Percentiles rank a stretch among this genome's conserved stretches.
phyloP scores from a whole-genome alignment of 2,329 filamentous ascomycete genomes.

The Tolypocladium endophyticum region DNA sequence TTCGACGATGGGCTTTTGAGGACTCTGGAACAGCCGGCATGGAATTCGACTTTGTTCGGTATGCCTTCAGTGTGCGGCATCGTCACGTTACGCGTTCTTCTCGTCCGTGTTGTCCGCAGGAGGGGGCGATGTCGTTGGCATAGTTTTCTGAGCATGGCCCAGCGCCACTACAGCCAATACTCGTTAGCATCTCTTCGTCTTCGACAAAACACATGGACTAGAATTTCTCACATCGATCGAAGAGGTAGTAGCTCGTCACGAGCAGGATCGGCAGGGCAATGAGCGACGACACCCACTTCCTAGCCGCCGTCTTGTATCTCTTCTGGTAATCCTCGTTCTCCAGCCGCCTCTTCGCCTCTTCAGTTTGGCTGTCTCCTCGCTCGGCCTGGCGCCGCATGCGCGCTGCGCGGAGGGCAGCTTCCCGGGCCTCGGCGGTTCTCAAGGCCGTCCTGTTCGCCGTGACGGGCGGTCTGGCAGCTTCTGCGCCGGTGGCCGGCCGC shows the following conservation, averaged over 20 bases:
- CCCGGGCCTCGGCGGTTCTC: constrained; percentile 11
- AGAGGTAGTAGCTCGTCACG: constrained; percentile 45
- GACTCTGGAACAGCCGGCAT: not conserved
- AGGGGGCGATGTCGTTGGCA: constrained; percentile 5
- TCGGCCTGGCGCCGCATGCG: constrained; percentile 8
- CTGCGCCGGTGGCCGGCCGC: not conserved
- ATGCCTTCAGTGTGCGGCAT: not conserved
- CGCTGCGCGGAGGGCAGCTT: constrained; percentile 12
- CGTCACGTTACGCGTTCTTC: not conserved
- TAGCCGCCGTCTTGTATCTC: constrained; percentile 31
- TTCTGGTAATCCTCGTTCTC: constrained; percentile 25
- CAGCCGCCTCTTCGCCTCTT: constrained; percentile 9
- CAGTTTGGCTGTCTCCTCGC: constrained; percentile 6
- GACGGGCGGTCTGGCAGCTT: not conserved
- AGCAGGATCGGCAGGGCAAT: constrained; percentile 43
- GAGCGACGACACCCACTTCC: constrained; percentile 35
- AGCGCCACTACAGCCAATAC: constrained; percentile 15
- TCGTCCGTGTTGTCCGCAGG: not conserved
- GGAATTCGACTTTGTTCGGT: not conserved
- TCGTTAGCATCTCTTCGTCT: not conserved
- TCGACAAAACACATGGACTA: too few species aligned
- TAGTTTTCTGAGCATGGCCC: constrained; percentile 17
- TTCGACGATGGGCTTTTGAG: not conserved
- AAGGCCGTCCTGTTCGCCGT: constrained; percentile 4
- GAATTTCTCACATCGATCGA: constrained; percentile 33